Percentiles rank a stretch among this genome's conserved stretches.
phyloP scores from a whole-genome alignment of 2,329 filamentous ascomycete genomes.

The Cladophialophora immunda region DNA sequence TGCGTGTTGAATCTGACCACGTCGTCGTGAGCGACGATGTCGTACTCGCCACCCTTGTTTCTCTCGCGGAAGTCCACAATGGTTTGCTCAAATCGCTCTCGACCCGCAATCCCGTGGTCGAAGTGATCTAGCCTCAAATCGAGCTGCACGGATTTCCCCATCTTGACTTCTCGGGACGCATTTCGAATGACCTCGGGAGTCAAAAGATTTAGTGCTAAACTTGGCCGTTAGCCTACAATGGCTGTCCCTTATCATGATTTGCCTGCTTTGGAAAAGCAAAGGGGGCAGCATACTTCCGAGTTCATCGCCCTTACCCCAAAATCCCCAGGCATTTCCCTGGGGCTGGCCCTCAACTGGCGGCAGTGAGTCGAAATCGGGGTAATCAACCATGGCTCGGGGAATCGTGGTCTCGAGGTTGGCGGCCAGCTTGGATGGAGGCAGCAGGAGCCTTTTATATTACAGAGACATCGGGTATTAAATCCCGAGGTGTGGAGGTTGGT shows the following conservation, averaged over 20 bases:
- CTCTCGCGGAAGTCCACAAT: constrained; percentile 27
- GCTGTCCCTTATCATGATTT: neutral
- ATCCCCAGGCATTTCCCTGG: constrained; percentile 63
- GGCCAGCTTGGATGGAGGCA: neutral
- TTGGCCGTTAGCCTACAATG: neutral
- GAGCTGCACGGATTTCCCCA: constrained; percentile 35
- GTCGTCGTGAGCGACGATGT: constrained; percentile 28
- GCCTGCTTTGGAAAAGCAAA: constrained; percentile 1
- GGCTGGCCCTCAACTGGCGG: constrained; percentile 45
- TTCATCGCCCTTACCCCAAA: constrained; percentile 60
- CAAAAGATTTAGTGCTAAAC: constrained; percentile 58
- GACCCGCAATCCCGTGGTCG: constrained; percentile 46
- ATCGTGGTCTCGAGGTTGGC: neutral
- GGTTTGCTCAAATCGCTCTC: constrained; percentile 39
- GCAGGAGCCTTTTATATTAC: neutral
- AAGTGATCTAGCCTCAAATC: constrained; percentile 49
- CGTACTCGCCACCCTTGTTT: constrained; percentile 3
- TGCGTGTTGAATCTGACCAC: constrained; percentile 33
- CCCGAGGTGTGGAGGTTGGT: neutral
- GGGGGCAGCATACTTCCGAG: constrained; percentile 51
- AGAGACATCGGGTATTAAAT: neutral
- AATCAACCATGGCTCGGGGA: neutral
- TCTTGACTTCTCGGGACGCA: constrained; percentile 55
- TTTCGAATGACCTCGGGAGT: constrained; percentile 54
- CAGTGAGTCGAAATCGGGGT: constrained; percentile 18